Evolutionary conservation across 2,329 filamentous ascomycete genomes (phyloP), one percentile per base, ranked within the genome.

Genomic region (Diaporthe citri): DNA sequence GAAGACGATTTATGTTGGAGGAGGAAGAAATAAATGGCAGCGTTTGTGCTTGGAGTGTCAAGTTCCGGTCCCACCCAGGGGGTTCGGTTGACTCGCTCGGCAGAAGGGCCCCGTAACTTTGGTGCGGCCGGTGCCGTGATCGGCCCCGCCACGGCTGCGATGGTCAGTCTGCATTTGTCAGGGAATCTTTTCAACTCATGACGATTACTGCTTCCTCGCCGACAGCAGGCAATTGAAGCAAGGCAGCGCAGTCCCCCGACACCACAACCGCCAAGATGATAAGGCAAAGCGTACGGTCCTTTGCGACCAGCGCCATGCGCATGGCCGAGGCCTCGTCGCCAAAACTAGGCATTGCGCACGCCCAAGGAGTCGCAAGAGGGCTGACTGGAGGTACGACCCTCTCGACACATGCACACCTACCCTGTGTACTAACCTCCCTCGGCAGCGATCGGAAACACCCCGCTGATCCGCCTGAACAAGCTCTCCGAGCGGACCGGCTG

Each of bases 391-490:
- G 95, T 97, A 89, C 77, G 85, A 34, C 34, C 6, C 41, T 20
- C 34, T 39, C 28, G 57, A 46, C 57, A 20, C 48, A 55, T 52
- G 34, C 12, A 39, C 66, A 51, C 41, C 9, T 15, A 25, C 3
- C 25, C n/a, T 46, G 51, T 17, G 71, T 55, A 46, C 69, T 48
- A 31, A 22, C 34, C 56, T 56, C 46, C 13, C n/a, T 69, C 48
- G 52, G 64, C 78, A 98, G 97, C 97, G 73, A 98, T 99, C 86
- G 97, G 97, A 78, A 98, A 98, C 85, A 99, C 97, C 0, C 96
- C 97, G 1, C 90, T 99, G 72, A 97, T 99, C 84, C 93, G 94
- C 66, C 89, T 99, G 69, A 96, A 97, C 85, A 91, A 89, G 76
- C 92, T 98, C 79, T 98, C 96, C 55, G 92, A 95, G 76, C 90